Evolutionary conservation across 2,329 filamentous ascomycete genomes (phyloP), one percentile per base, ranked within the genome.

Genomic region (Fusarium sambucinum): DNA sequence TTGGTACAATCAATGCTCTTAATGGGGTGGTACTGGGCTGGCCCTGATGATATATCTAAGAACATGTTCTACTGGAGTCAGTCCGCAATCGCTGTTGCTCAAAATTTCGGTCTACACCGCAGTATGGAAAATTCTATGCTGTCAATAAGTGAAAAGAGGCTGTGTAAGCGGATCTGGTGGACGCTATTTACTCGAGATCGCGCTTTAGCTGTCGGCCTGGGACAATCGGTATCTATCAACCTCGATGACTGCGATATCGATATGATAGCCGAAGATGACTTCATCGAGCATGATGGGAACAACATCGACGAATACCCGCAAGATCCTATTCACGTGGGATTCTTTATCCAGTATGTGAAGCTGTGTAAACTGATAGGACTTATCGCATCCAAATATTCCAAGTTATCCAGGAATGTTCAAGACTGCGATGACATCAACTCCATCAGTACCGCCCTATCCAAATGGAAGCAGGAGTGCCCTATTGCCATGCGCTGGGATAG

Each of bases 161-260:
- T 98, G 14, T 97, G 94, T 95, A 97, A 97, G 80, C 89, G 96
- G 40, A 97, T 98, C 41, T 99, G 96, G 96, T 99, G 96, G 96
- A 96, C 94, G 0, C 84, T 99, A 0, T 98, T 97, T 79, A 97
- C 95, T 1, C 87, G 96, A 56, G 96, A 99, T 80, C 90, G 96
- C 72, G 97, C 95, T 1, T 94, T 98, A 11, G 95, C 96, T 2
- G 95, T 98, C n/a, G 96, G 95, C 2, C 85, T 98, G 9, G 96
- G 96, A n/a, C 89, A 96, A 6, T 96, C 96, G 1, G 92, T 96
- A 37, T 92, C 93, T 66, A 97, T 99, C 81, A 97, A 97, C 75
- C 92, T 96, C 1, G 96, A 99, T 74, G 96, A 99, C 77, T 96
- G 94, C 2, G 96, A 99, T 76, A 95, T 99, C 3, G 95, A 97